Base-by-base conservation (phyloP, 164 flowering plant genomes). In the Euptelea pleiosperma region DNA sequence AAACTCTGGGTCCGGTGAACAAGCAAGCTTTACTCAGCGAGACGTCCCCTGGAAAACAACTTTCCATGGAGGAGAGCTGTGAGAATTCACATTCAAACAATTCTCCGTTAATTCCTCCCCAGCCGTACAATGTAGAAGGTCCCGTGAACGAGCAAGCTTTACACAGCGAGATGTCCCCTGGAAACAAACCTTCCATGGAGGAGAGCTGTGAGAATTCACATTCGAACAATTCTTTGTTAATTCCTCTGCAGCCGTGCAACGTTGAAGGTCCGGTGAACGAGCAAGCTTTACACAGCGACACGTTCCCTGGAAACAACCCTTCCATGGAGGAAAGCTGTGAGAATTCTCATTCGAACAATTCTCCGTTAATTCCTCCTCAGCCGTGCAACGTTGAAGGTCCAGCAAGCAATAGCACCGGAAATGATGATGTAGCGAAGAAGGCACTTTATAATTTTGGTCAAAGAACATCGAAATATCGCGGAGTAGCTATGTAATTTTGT, bases 401-500 rank as follows among this genome's bases (percentile, higher is more conserved):
- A 29, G 39, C 30, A 16, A 47, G 31, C 39, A 37, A 50, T 18
- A 35, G 33, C 9, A 15, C 44, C 4, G 44, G 43, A 47, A 47
- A 40, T 18, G 54, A n/a, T n/a, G n/a, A 26, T 3, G 11, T 25
- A 26, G 40, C 10, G 18, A 59, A 47, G 51, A 47, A 25, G 14
- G 51, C 54, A 47, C 22, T 37, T 9, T 36, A 48, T 24, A 47
- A 59, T 24, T 48, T 6, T 26, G 34, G 53, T 35, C 53, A 33
- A 36, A 51, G 40, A 34, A 59, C 41, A 16, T 35, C 42, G 26
- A 46, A 51, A 10, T 59, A 34, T 36, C 62, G 54, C 15, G 62
- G 62, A 35, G 62, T 59, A 47, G 47, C 62, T 22, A 47, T 54
- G 62, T 59, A 47, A 25, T 19, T 49, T 15, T 10, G 34, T 29